phyloP scores from a whole-genome alignment of 2,329 filamentous ascomycete species.

The Sphaerulina populicola region DNA sequence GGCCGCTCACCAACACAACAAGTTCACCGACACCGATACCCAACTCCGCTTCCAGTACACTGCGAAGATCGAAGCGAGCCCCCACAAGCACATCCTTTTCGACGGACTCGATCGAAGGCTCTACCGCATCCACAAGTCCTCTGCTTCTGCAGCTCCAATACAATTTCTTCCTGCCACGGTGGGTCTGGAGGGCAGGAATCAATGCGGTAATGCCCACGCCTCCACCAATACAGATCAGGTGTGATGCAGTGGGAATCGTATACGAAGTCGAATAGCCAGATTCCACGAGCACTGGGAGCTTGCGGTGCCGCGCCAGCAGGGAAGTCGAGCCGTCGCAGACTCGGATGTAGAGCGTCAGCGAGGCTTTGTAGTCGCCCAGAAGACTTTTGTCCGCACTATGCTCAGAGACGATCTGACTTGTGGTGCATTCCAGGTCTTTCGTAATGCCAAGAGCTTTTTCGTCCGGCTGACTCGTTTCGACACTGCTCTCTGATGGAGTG shows the following conservation, averaged over 20 bases:
- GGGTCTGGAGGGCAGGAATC: slow-evolving; percentile 32
- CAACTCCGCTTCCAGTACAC: no score
- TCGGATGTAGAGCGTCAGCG: slow-evolving; percentile 32
- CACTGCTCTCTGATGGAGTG: neutral
- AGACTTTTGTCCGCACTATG: neutral
- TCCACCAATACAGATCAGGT: slow-evolving; percentile 41
- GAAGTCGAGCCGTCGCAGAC: slow-evolving; percentile 33
- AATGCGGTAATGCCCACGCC: slow-evolving; percentile 45
- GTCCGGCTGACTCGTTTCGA: neutral
- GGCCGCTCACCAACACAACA: no score
- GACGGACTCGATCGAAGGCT: neutral
- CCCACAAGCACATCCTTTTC: no score
- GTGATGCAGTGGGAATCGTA: neutral
- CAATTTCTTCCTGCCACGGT: slow-evolving; percentile 32
- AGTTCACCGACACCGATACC: no score
- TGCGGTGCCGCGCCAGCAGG: slow-evolving; percentile 19
- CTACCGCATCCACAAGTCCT: slow-evolving; percentile 24
- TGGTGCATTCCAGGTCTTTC: neutral
- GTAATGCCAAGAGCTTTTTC: slow-evolving; percentile 1
- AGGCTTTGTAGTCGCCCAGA: slow-evolving; percentile 19
- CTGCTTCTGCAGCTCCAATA: slow-evolving; percentile 31
- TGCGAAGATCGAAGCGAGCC: no score
- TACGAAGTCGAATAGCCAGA: slow-evolving; percentile 31
- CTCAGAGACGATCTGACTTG: neutral
- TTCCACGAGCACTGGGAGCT: slow-evolving; percentile 32